Base-by-base conservation (phyloP, 2,329 filamentous ascomycete species). In the Phyllosticta capitalensis region DNA sequence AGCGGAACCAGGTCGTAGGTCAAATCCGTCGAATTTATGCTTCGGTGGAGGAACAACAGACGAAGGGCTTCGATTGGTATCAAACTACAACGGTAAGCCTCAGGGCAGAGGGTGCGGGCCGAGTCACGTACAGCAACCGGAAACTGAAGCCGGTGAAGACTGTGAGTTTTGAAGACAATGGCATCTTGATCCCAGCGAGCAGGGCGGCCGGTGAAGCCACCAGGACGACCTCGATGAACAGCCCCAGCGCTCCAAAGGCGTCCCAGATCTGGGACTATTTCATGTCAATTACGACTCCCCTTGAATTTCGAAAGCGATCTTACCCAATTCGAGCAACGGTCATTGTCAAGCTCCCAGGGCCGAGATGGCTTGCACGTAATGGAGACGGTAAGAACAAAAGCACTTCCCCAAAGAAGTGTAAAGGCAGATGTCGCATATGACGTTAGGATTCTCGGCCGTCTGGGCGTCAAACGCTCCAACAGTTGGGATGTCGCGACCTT, bases 171-270 rank as follows among this genome's bases (percentile, higher is more conserved):
- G 67, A 59, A 3, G 6, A 5, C 2, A 61, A 19, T 2, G 60
- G 59, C 68, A 71, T 71, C 19, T 69, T 66, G 2, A 71, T 63
- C 26, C 64, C 58, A 55, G 64, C 66, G 26, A 68, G 65, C 3
- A 71, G 50, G 30, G 64, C 68, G 4, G 64, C 55, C 0, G 68
- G 68, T 10, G 66, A 30, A 1, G 66, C 48, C 5, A 67, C 61
- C 1, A 71, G 63, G 5, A 65, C 19, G 3, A 67, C 7, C 33
- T 71, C 69, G 1, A 67, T 67, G 1, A 67, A 14, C 19, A 55
- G n/a, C 17, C 53, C 53, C 9, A 55, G 38, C 1, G 62, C 62
- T 26, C 69, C 69, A 19, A 63, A 49, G 5, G 65, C 56, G 2
- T 53, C 58, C 65, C 64, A 66, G 19, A 60, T 61, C 6, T 54